Evolutionary conservation across 805 yeast genomes (phyloP), one percentile per base, ranked within the genome.

Genomic region (Yarrowia yakushimensis): DNA sequence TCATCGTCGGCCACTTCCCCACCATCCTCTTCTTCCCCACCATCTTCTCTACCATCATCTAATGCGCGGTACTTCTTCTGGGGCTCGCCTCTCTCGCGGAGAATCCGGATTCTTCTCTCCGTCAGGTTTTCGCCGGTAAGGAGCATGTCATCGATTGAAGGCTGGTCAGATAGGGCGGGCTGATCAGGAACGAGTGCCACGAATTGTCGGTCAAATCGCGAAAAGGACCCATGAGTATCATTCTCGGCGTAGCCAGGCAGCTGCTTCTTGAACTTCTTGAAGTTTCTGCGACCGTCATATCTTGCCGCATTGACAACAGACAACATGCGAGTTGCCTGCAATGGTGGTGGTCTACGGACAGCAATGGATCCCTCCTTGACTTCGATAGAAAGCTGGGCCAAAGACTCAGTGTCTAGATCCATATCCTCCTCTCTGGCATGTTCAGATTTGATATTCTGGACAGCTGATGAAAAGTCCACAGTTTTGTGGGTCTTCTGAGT

Each of bases 271-370:
- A 55, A 55, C n/a, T 28, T 41, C 17, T 55, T 55, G 37, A 55
- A 55, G 39, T 55, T 55, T 22, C 33, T n/a, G 41, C 63, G 52
- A 9, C 52, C 39, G 10, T 50, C 45, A 25, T 61, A 36, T 12
- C n/a, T 52, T 3, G 28, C 41, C 4, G 62, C 62, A 5, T 42
- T 33, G 15, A 39, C 37, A 30, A 52, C 50, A n/a, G 62, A 34
- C 46, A 34, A 15, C 36, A 37, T 48, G 7, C 60, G 33, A 1
- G 63, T 60, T 5, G 63, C 63, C 17, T 60, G 60, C 11, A 46
- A 20, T 10, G 60, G 59, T 7, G 59, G 42, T 1, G 63, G 59
- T 36, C 42, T 23, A 1, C 45, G 36, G 2, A 60, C 43, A 27
- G 45, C 33, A 23, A 48, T 37, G 1, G 45, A 4, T 3, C 63